Conservation (phyloP, 805 yeast species). For the Spathaspora hagerdaliae region DNA sequence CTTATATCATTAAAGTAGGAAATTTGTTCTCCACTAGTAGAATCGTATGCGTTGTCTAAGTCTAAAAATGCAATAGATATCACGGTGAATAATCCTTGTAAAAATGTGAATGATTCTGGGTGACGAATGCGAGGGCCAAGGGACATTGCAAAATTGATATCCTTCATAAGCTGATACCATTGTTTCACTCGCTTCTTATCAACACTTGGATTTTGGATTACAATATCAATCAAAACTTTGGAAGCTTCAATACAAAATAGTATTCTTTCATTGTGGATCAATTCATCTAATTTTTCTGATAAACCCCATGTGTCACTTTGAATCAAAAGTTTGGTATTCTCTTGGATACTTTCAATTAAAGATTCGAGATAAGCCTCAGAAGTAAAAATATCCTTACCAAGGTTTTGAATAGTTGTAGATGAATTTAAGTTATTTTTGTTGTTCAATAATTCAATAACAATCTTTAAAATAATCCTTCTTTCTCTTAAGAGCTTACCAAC, state of each 20-base stretch:
- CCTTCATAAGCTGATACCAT: constrained; percentile 57
- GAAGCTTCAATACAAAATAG: constrained; percentile 30
- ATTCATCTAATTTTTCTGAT: constrained; percentile 15
- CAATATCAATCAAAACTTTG: constrained; percentile 36
- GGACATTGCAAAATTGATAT: constrained; percentile 19
- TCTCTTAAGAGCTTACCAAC: constrained; percentile 45
- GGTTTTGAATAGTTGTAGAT: constrained; percentile 27
- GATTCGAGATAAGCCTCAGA: constrained; percentile 24
- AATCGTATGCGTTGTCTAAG: constrained; percentile 45
- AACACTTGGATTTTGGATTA: constrained; percentile 33
- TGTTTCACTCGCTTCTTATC: constrained; percentile 28
- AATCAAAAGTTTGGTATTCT: constrained; percentile 2
- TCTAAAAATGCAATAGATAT: constrained; percentile 54
- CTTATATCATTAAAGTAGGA: constrained; percentile 38
- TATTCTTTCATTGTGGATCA: constrained; percentile 26
- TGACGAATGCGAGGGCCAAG: constrained; percentile 22
- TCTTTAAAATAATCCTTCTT: constrained; percentile 44
- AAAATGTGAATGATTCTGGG: constrained; percentile 24
- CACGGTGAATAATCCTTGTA: constrained; percentile 47
- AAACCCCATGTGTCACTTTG: constrained; percentile 2
- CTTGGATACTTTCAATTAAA: constrained; percentile 15
- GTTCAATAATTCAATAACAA: constrained; percentile 44
- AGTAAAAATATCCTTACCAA: constrained; percentile 37
- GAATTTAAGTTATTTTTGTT: constrained; percentile 29
- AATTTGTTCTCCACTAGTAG: constrained; percentile 24